Base-by-base conservation (phyloP, 176 grass and related monocot genomes). In the Poa pratensis region DNA sequence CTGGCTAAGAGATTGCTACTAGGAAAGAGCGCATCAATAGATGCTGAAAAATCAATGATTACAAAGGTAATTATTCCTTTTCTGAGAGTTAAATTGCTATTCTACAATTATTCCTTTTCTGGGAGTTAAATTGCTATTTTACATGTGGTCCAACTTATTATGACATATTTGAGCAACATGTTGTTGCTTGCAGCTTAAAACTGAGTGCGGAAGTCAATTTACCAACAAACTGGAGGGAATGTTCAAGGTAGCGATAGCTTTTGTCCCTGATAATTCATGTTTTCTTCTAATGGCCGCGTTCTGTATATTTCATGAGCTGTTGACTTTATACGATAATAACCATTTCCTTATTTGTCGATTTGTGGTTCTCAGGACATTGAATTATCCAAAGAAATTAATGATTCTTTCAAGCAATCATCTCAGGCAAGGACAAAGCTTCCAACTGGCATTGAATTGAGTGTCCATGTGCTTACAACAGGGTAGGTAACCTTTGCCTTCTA, bases 181-280 rank as follows among this genome's bases (percentile, higher is more conserved):
- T 80, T 80, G 82, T 39, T 81, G 22, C 89, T 82, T 92, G 75
- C 92, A 99, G 97, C 92, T 99, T 60, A 99, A 99, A 94, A 99
- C 97, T 88, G 97, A 99, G 82, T 99, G 97, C n/a, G 97, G 97
- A 69, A 99, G 97, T 89, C 97, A 99, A 85, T 99, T 99, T 86
- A 99, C 97, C 51, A 99, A 99, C 83, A 99, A 99, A 49, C 84
- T 99, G 49, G 97, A 99, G 87, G 97, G 97, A 70, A 99, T 99
- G 97, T 99, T 99, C 85, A 99, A 99, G 97, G 94, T 99, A 94
- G 61, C 7, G 17, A 26, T 79, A 32, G 37, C 17, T 68, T 27
- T 91, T 80, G 7, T 76, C 9, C 59, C 45, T 83, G 54, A 60
- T 61, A 43, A 49, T 57, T 76, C 75, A n/a, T 69, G 18, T 69